These are phyloP conservation scores for Arxiozyma slooffiae DNA, from an alignment of 1,139 yeast genomes.

Conservation along the genomic window DNA sequence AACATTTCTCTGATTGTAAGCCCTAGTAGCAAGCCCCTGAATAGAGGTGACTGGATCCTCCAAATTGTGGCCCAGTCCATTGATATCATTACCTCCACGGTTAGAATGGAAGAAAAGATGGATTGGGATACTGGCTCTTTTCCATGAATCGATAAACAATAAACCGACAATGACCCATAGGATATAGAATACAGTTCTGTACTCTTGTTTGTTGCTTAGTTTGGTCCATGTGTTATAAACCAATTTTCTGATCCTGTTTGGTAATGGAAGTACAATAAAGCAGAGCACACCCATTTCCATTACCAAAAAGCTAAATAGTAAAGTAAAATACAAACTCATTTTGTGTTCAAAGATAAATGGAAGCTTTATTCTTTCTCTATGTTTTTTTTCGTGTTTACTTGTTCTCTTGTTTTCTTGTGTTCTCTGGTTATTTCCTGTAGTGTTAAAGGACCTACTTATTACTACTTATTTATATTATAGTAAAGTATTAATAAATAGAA, in stretches of 20 bases:
- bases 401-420: too few relatives aligned
- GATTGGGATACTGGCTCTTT: constrained; percentile 36
- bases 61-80: constrained; percentile 11
- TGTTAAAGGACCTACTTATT: too few relatives aligned
- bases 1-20: constrained; percentile 61
- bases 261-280: constrained; percentile 52
- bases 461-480: too few relatives aligned
- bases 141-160: constrained; percentile 53
- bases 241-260: constrained; percentile 41
- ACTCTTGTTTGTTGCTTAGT: constrained; percentile 35
- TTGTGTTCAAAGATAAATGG: background rate
- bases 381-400: too few relatives aligned
- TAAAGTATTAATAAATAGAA: too few relatives aligned
- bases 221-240: constrained; percentile 36
- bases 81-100: constrained; percentile 4
- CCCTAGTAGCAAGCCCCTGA: constrained; percentile 33
- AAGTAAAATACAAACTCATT: constrained; percentile 33
- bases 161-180: constrained; percentile 39
- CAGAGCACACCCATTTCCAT: constrained; percentile 47
- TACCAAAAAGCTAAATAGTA: constrained; percentile 34
- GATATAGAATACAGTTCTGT: constrained; percentile 42
- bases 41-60: constrained; percentile 14
- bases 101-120: background rate
- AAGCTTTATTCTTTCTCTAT: too few relatives aligned
- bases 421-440: too few relatives aligned